A percentile compares a stretch with the other conserved stretches of the same genome.
These are phyloP conservation scores for Stentor roeselii DNA, from an alignment of 73 alveolate species.

Conservation along the genomic window DNA sequence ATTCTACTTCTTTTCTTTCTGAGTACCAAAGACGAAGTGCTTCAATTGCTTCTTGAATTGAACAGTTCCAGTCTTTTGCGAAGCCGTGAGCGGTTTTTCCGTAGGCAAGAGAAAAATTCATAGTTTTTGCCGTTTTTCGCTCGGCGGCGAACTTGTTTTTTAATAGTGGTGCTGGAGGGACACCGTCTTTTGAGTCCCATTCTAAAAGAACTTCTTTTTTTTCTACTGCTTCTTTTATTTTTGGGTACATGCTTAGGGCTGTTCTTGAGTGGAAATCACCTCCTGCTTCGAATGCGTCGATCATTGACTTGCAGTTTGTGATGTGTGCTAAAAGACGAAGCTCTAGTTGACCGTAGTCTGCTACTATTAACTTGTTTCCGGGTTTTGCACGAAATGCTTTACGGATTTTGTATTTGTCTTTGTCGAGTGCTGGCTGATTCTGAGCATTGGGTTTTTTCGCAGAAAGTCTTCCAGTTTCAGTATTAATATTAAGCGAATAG, in stretches of 20 bases:
- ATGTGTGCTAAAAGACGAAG: slow-evolving; percentile 92
- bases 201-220: slow-evolving; percentile 76
- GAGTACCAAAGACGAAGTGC: slow-evolving; percentile 84
- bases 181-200: slow-evolving; percentile 84
- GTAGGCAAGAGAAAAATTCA: slow-evolving; percentile 93
- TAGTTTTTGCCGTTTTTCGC: slow-evolving; percentile 88
- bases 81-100: slow-evolving; percentile 91
- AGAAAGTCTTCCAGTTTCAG: slow-evolving; percentile 92
- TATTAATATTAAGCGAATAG: slow-evolving; percentile 77
- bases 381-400: slow-evolving; percentile 71
- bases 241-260: slow-evolving; percentile 82
- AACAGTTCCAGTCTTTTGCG: slow-evolving; percentile 84
- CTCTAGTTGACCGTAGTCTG: slow-evolving; percentile 95
- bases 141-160: slow-evolving; percentile 72
- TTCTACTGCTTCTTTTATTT: slow-evolving; percentile 70
- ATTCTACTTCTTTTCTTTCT: slow-evolving; percentile 81
- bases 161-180: slow-evolving; percentile 81
- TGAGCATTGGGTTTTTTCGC: slow-evolving; percentile 88
- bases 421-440: slow-evolving; percentile 81
- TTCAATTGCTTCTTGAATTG: slow-evolving; percentile 72
- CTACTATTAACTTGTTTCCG: slow-evolving; percentile 84
- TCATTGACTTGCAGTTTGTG: slow-evolving; percentile 88
- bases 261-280: slow-evolving; percentile 75
- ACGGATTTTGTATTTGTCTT: slow-evolving; percentile 77
- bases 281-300: slow-evolving; percentile 83